Percentiles rank a stretch among this genome's conserved stretches.
These are phyloP conservation scores for Anaeramoeba ignava DNA, from an alignment of 78 protist genomes.

Conservation along the genomic window DNA sequence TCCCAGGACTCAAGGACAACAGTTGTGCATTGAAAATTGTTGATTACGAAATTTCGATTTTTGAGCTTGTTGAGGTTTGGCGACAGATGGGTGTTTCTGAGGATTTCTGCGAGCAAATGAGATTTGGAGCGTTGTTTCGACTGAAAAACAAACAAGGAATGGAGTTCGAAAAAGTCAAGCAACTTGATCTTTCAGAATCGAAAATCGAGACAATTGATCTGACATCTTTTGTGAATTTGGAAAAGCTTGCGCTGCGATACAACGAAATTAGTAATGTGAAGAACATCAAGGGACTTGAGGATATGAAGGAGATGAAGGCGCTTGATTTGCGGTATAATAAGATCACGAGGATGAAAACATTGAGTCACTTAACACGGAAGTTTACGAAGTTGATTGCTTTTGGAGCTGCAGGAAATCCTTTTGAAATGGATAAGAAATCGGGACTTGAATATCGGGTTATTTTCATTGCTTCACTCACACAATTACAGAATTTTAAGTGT, in stretches of 20 bases:
- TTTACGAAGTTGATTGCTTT: background rate
- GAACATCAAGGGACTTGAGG: background rate
- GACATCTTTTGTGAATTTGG: background rate
- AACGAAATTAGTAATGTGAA: background rate
- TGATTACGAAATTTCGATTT: background rate
- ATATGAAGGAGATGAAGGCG: background rate
- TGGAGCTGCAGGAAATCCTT: background rate
- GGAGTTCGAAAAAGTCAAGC: background rate
- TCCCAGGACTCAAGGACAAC: background rate
- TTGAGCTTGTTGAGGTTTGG: background rate
- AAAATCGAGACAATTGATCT: background rate
- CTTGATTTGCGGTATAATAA: background rate
- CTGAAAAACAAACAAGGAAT: background rate
- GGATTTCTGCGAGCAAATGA: background rate
- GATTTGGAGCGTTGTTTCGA: background rate
- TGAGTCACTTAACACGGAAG: too few relatives aligned
- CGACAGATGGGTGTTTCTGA: background rate
- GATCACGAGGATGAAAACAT: background rate
- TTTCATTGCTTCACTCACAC: background rate
- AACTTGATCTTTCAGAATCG: background rate
- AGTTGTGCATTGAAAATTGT: background rate
- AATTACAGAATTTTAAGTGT: background rate
- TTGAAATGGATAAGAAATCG: background rate
- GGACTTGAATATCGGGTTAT: background rate
- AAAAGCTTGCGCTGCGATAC: background rate